Conservation (phyloP, 2,329 filamentous ascomycete genomes). For the Claviceps maximensis region DNA sequence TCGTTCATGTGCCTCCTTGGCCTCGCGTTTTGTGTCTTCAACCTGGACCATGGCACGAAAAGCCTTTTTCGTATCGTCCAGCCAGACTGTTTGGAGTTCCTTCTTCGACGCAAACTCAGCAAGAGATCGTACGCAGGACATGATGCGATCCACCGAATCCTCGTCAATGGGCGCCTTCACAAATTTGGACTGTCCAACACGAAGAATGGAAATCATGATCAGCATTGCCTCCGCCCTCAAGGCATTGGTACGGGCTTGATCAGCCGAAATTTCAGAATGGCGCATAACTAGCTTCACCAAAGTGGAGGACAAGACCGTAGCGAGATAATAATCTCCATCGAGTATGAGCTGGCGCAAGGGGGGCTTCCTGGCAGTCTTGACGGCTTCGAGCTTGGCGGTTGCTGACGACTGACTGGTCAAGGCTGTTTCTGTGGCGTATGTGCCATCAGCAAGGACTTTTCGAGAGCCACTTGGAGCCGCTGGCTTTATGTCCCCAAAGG, state of each 20-base stretch:
- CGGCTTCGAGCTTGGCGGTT: constrained; percentile 83
- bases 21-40: constrained; percentile 95
- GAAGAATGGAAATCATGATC: constrained; percentile 98
- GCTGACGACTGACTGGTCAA: constrained; percentile 85
- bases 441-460: constrained; percentile 89
- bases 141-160: constrained; percentile 95
- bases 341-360: constrained; percentile 89
- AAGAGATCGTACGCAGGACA: constrained; percentile 89
- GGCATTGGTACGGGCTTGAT: constrained; percentile 78
- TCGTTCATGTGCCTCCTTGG: constrained; percentile 82
- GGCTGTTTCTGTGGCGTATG: constrained; percentile 92
- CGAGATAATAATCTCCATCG: constrained; percentile 93
- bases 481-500: constrained; percentile 68
- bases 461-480: constrained; percentile 70
- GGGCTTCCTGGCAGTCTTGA: constrained; percentile 94
- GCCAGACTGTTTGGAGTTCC: constrained; percentile 81
- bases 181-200: constrained; percentile 96
- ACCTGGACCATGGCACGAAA: constrained; percentile 96
- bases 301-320: constrained; percentile 88
- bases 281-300: constrained; percentile 97
- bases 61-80: constrained; percentile 88
- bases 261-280: constrained; percentile 82
- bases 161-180: constrained; percentile 96
- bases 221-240: constrained; percentile 95
- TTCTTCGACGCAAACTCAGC: constrained; percentile 83